These are phyloP conservation scores for Inosperma sp. DNA, from an alignment of 768 basidiomycete species.

Conservation along the genomic window DNA sequence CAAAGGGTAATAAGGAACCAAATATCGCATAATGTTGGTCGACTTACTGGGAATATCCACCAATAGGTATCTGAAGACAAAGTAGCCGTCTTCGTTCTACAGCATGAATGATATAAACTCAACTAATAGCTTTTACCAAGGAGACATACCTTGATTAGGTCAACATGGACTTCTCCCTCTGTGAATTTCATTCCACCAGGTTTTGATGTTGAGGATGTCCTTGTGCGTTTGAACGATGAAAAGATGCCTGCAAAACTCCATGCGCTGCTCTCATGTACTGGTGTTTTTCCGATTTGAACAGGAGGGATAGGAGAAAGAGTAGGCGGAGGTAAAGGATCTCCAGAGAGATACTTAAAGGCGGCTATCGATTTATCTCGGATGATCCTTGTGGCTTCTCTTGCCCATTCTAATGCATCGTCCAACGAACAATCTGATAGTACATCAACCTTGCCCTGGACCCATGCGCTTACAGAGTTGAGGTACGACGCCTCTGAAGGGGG, in stretches of 20 bases:
- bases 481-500: conserved; percentile 39
- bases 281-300: conserved; percentile 23
- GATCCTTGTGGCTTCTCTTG: conserved; percentile 37
- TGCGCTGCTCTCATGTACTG: conserved; percentile 35
- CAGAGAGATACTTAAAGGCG: conserved; percentile 70
- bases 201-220: conserved; percentile 22
- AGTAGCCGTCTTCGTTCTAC: conserved; percentile 74
- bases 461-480: conserved; percentile 39
- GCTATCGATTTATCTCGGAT: conserved; percentile 48
- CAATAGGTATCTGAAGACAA: conserved; percentile 71
- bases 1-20: conserved; percentile 7
- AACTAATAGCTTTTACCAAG: conserved; percentile 6
- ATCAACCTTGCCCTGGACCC: conserved; percentile 38
- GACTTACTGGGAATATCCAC: conserved; percentile 75
- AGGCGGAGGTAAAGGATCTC: conserved; percentile 45
- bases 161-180: conserved; percentile 80
- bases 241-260: conserved; percentile 67
- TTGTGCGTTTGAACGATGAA: conserved; percentile 50
- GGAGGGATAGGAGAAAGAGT: conserved; percentile 28
- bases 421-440: conserved; percentile 48
- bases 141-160: conserved; percentile 61
- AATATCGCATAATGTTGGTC: conserved; percentile 21
- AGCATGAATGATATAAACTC: conserved; percentile 1
- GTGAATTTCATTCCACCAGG: conserved; percentile 45
- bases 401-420: conserved; percentile 49